Base-by-base conservation (phyloP, 2,329 filamentous ascomycete species). In the Kalaharituber pfeilii region DNA sequence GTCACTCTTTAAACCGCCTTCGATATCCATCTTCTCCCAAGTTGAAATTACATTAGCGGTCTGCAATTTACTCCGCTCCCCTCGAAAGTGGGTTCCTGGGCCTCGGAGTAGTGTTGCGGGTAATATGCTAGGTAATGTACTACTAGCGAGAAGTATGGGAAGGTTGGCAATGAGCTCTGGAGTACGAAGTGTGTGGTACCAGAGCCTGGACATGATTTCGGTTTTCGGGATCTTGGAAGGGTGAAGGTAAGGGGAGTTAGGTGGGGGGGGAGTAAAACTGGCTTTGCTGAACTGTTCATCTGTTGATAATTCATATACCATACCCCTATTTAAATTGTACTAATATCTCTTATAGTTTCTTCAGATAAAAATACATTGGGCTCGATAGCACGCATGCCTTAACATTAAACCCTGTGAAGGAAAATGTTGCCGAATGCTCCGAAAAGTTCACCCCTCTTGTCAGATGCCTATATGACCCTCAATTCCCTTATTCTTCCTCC, bases 161-260 rank as follows among this genome's bases (percentile, higher is more conserved):
- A 47, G 42, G n/a, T n/a, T n/a, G n/a, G n/a, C n/a, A n/a, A n/a
- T n/a, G n/a, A n/a, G n/a, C 13, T 47, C 42, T 15, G 42, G 42
- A 22, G 42, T 22, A 18, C 3, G 18, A 22, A 25, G 42, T 25
- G 42, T 47, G 42, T 47, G 5, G 42, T 22, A 47, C 22, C 42
- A 25, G 42, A 47, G 5, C 42, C 24, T 2, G 13, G 13, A 22
- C n/a, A 47, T 22, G 11, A 22, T 25, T 13, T 22, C 42, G 42
- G 42, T 47, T 9, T 47, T 47, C 42, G 42, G 42, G 6, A 25
- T 22, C 15, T 47, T 47, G 11, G 6, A 47, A 13, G n/a, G 24
- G 15, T 47, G 42, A 47, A 47, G 24, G 22, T 47, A n/a, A 47
- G 42, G 42, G 42, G 42, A 47, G 42, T 47, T 47, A 47, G 2